Conservation (phyloP, 257 asterid species). For the Gentiana dahurica region DNA sequence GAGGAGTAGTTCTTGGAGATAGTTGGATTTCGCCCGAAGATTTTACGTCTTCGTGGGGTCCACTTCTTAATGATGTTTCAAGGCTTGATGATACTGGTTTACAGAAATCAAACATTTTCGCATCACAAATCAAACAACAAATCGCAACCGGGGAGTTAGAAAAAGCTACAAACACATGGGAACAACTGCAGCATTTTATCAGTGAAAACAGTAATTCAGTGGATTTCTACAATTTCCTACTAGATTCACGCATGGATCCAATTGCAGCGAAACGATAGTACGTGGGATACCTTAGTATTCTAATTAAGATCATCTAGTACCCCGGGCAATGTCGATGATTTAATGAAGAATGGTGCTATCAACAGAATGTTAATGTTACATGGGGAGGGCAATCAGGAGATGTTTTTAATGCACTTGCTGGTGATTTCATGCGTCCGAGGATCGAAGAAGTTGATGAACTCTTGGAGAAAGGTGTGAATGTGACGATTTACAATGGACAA, state of each 20-base stretch:
- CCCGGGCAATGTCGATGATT: conserved; percentile 37
- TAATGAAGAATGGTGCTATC: conserved; percentile 57
- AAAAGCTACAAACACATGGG: conserved; percentile 69
- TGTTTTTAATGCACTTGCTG: conserved; percentile 43
- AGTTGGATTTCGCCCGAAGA: conserved; percentile 97
- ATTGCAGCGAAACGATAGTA: conserved; percentile 39
- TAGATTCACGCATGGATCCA: conserved; percentile 72
- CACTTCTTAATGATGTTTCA: conserved; percentile 80
- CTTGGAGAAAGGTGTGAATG: conserved; percentile 71
- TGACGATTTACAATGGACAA: conserved; percentile 82
- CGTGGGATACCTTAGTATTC: conserved; percentile 45
- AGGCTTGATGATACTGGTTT: conserved; percentile 67
- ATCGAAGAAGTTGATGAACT: conserved; percentile 77
- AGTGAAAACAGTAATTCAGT: conserved; percentile 42
- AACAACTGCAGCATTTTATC: conserved; percentile 40
- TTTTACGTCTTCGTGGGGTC: conserved; percentile 93
- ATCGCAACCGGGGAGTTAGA: conserved; percentile 37
- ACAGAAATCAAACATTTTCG: conserved; percentile 58
- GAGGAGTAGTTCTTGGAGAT: conserved; percentile 89
- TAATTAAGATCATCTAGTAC: conserved; percentile 31
- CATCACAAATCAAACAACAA: conserved; percentile 41
- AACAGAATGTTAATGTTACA: conserved; percentile 24
- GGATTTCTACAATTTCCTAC: conserved; percentile 84
- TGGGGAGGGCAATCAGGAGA: conserved; percentile 63
- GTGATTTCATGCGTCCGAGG: conserved; percentile 87